These are phyloP conservation scores for Xanthoconium separans DNA, from an alignment of 1,284 basidiomycete genomes.

Conservation along the genomic window DNA sequence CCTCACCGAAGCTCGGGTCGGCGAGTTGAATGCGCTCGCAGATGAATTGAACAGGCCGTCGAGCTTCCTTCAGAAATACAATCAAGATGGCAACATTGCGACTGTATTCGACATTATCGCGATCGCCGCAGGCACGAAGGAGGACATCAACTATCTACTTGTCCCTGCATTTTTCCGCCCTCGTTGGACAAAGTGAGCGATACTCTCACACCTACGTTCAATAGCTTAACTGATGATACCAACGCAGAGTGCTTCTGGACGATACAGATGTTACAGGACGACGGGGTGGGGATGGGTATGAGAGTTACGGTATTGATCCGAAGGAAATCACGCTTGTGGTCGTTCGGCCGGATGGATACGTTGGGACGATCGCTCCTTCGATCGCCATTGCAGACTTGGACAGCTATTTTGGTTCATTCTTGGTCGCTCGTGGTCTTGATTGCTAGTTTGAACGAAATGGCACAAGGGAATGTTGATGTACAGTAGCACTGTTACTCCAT, in stretches of 20 bases:
- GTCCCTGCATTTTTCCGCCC: constrained; percentile 51
- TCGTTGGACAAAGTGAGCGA: constrained; percentile 63
- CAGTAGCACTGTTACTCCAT: too few species aligned
- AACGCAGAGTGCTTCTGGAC: neutral
- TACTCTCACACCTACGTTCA: neutral
- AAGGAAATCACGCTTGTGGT: constrained; percentile 49
- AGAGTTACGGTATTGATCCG: constrained; percentile 45
- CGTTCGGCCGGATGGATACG: constrained; percentile 59
- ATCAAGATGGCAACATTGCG: neutral
- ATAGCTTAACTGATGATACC: neutral
- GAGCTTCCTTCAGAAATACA: neutral
- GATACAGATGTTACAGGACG: neutral
- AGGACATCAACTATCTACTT: constrained; percentile 38
- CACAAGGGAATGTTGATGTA: too few species aligned
- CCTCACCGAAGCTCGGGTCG: constrained; percentile 30
- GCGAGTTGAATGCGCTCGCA: neutral
- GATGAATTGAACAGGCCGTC: neutral
- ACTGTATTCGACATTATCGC: neutral
- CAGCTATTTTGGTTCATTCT: neutral
- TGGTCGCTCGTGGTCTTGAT: neutral
- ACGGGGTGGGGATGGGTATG: constrained; percentile 39
- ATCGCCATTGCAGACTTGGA: constrained; percentile 23
- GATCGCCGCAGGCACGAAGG: neutral
- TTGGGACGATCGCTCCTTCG: constrained; percentile 46
- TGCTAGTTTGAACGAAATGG: too few species aligned